phyloP scores from a whole-genome alignment of 1,284 basidiomycete species.

The Cyathus pygmaeus region DNA sequence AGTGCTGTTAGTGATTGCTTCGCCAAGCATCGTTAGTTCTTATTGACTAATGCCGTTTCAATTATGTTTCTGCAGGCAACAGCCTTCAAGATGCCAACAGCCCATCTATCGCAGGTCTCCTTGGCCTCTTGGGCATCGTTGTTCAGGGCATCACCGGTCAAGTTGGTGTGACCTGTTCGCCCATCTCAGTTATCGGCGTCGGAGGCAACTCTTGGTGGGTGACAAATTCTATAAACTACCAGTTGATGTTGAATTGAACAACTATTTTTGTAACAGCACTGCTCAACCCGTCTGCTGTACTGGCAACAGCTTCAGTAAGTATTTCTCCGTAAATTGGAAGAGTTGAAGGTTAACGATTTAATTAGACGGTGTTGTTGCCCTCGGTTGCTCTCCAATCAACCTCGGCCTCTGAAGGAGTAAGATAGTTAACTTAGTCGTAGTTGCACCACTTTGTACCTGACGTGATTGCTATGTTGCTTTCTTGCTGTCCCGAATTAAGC shows the following conservation, averaged over 20 bases:
- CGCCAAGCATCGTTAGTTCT: neutral
- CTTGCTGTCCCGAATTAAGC: no score
- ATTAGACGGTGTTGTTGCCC: neutral
- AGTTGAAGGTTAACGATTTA: neutral
- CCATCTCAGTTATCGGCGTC: slow-evolving; percentile 1
- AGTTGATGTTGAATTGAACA: neutral
- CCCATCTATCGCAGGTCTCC: neutral
- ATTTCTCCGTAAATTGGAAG: neutral
- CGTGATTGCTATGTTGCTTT: no score
- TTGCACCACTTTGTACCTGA: no score
- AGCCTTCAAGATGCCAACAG: slow-evolving; percentile 4
- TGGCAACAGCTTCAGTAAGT: neutral
- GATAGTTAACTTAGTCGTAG: no score
- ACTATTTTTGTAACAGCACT: neutral
- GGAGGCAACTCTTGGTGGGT: slow-evolving; percentile 1
- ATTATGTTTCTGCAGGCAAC: slow-evolving; percentile 1
- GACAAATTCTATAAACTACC: neutral
- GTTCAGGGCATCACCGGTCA: neutral
- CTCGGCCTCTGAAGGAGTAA: neutral
- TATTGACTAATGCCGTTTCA: neutral
- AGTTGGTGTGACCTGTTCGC: slow-evolving; percentile 3
- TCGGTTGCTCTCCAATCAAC: neutral
- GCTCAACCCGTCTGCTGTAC: neutral
- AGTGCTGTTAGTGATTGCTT: slow-evolving; percentile 18
- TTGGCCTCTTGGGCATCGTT: slow-evolving; percentile 6